Percentiles rank a stretch among this genome's conserved stretches.
Evolutionary conservation across 108 stramenopile genomes (phyloP).

Genomic region (Stephanodiscus triporus): DNA sequence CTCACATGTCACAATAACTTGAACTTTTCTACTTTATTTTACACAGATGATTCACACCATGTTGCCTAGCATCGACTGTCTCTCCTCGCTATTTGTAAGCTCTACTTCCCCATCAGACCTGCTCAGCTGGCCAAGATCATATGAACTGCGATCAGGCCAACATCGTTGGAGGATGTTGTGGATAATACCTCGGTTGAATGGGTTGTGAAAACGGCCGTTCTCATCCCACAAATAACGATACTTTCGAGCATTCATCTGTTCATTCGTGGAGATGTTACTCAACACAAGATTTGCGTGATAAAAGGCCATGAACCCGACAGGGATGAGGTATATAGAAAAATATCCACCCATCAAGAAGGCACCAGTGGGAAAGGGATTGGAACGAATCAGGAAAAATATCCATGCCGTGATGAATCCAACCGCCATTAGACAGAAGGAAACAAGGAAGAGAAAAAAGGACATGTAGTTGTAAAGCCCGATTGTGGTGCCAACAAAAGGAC

Average conservation of each 20-base stretch:
- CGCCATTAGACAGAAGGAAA: constrained; percentile 56
- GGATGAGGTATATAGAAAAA: constrained; percentile 62
- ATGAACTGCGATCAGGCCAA: constrained; percentile 43
- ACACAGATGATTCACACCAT: too few relatives aligned
- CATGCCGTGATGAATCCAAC: constrained; percentile 59
- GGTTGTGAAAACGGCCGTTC: constrained; percentile 74
- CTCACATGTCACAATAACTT: too few relatives aligned
- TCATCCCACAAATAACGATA: constrained; percentile 85
- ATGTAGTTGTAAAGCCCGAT: constrained; percentile 96
- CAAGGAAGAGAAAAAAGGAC: constrained; percentile 88
- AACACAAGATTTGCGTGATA: constrained; percentile 90
- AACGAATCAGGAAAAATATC: constrained; percentile 52
- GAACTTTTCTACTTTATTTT: too few relatives aligned
- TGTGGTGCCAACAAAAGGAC: constrained; percentile 95
- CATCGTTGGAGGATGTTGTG: constrained; percentile 51
- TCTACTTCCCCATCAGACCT: constrained; percentile 7
- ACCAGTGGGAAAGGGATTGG: constrained; percentile 30
- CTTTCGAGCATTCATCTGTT: constrained; percentile 78
- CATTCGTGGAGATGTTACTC: constrained; percentile 95
- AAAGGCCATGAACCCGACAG: constrained; percentile 58
- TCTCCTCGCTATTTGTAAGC: constrained; percentile 15
- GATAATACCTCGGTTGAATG: constrained; percentile 80
- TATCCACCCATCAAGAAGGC: constrained; percentile 62
- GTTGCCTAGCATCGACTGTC: constrained; percentile 17
- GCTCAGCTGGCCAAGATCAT: constrained; percentile 16